A percentile compares a stretch with the other conserved stretches of the same genome.
These are phyloP conservation scores for Thuja plicata DNA, from an alignment of 83 land plant species.

Conservation along the genomic window DNA sequence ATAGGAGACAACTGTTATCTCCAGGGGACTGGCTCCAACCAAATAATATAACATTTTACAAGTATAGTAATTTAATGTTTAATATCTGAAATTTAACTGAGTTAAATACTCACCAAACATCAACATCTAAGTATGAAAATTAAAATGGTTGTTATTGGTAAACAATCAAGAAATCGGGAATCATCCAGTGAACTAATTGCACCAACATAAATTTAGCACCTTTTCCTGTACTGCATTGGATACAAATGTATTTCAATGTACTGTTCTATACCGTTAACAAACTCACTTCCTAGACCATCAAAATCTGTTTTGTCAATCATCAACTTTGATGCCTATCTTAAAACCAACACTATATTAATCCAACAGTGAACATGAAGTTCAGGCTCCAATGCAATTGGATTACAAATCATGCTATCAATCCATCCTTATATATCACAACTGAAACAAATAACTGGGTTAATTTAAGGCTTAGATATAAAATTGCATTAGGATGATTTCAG, in stretches of 20 bases:
- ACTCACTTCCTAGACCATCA: not conserved
- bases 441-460: not conserved
- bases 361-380: not conserved
- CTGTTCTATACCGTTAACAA: not conserved
- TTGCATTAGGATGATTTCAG: not conserved
- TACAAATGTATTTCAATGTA: no score
- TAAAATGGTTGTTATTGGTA: not conserved
- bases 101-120: not conserved
- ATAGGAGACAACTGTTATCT: no score
- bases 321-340: not conserved
- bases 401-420: not conserved
- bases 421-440: not conserved
- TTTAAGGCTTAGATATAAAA: not conserved
- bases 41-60: not conserved
- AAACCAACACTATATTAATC: not conserved
- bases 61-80: not conserved
- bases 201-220: not conserved
- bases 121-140: not conserved
- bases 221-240: not conserved
- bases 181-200: not conserved
- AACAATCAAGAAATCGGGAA: not conserved
- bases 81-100: not conserved
- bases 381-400: not conserved
- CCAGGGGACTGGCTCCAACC: not conserved
- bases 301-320: not conserved